phyloP scores from a whole-genome alignment of 371 early-diverging fungal species.

The Funneliformis caledonium region DNA sequence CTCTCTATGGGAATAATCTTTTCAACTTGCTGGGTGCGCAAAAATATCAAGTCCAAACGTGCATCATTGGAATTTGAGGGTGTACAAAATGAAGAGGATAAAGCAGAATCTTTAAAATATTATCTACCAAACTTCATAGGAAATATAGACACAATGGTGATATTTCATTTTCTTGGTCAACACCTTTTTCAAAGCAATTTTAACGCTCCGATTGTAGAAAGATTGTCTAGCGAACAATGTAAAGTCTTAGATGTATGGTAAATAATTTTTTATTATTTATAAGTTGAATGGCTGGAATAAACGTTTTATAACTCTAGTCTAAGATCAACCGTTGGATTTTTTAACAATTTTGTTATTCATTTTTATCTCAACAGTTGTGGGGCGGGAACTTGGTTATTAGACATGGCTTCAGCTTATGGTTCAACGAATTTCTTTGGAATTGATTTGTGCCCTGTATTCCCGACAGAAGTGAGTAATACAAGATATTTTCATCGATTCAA shows the following conservation, averaged over 20 bases:
- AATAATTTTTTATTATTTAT: background rate
- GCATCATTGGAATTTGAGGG: too few species aligned
- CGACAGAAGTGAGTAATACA: background rate
- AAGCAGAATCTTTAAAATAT: background rate
- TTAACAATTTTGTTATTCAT: background rate
- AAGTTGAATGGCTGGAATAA: too few species aligned
- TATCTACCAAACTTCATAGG: background rate
- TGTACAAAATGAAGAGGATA: background rate
- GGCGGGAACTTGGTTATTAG: slow-evolving; percentile 57
- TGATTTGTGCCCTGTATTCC: background rate
- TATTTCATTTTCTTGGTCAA: background rate
- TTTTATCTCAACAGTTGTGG: slow-evolving; percentile 41
- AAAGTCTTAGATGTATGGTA: slow-evolving; percentile 1
- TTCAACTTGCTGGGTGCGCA: too few species aligned
- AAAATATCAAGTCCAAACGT: too few species aligned
- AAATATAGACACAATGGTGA: background rate
- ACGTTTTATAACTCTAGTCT: too few species aligned
- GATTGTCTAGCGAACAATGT: background rate
- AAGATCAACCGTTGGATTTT: too few species aligned
- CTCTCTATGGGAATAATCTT: too few species aligned
- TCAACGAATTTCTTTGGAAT: slow-evolving; percentile 56
- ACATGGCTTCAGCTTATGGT: slow-evolving; percentile 63
- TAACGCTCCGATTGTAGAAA: background rate
- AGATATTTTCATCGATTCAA: background rate
- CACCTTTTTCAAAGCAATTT: background rate